A percentile compares a stretch with the other conserved stretches of the same genome.
phyloP scores from a whole-genome alignment of 495 filamentous ascomycete species.

The Penicillium bovifimosum region DNA sequence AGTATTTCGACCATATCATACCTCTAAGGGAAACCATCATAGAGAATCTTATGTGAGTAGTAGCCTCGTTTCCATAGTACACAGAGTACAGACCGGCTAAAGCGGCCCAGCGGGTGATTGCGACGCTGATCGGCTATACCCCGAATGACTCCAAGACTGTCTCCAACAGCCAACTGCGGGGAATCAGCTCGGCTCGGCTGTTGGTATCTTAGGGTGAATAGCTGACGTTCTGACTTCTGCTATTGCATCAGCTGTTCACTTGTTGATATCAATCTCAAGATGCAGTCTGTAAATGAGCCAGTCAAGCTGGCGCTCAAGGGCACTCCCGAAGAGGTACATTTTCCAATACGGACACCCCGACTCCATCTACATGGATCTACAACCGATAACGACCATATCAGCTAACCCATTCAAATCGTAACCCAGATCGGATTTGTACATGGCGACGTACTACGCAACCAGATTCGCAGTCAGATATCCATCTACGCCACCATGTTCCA shows the following conservation, averaged over 20 bases:
- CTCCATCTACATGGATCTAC: not conserved
- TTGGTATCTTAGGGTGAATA: not conserved
- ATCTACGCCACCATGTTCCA: conserved; percentile 52
- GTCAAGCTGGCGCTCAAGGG: conserved; percentile 23
- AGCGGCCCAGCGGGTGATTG: too few species aligned
- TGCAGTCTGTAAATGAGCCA: conserved; percentile 6
- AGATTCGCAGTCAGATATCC: conserved; percentile 42
- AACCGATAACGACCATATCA: not conserved
- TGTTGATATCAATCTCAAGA: not conserved
- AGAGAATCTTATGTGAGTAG: too few species aligned
- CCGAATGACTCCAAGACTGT: conserved; percentile 24
- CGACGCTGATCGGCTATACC: conserved; percentile 14
- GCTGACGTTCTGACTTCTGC: not conserved
- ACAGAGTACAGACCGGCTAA: too few species aligned
- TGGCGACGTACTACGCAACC: conserved; percentile 38
- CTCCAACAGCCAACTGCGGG: too few species aligned
- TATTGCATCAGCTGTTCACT: too few species aligned
- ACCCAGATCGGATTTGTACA: conserved; percentile 51
- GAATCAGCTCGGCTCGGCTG: conserved; percentile 3
- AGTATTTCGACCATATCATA: too few species aligned
- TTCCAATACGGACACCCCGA: not conserved
- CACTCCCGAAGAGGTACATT: conserved; percentile 25
- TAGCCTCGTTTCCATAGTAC: too few species aligned
- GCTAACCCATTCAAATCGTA: not conserved
- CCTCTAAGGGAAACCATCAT: too few species aligned